Evolutionary conservation across 495 filamentous ascomycete genomes (phyloP), one percentile per base, ranked within the genome.

Genomic region (Gamarada debralockiae): DNA sequence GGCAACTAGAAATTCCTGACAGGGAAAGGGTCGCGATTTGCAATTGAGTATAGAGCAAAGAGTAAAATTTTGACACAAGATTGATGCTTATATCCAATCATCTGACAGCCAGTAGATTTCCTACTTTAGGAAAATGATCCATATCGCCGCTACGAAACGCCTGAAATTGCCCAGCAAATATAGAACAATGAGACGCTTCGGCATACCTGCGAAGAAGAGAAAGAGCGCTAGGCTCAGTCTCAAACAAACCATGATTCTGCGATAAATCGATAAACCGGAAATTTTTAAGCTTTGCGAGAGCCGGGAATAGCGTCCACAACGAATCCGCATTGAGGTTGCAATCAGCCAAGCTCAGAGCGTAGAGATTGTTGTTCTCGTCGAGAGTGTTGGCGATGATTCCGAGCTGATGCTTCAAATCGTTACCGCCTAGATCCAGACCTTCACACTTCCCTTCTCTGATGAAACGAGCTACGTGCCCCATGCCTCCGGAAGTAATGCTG

Each of bases 361-460:
- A 91, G 3, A 96, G 73, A 0, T 84, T 79, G 31, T 78, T 75
- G 3, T 83, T 74, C 12, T 69, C 67, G 8, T 63, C 52, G 33
- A 95, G 67, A 15, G 78, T 78, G 15, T 78, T 75, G 1, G 83
- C 79, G 31, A 98, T 67, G 25, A 83, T 70, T 39, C 78, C 75
- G n/a, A 96, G 70, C 53, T 84, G 76, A 25, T 90, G 81, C 53
- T 82, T 70, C 22, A 81, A 60, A 50, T 91, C 81, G 61, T 96
- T 97, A n/a, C 90, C 90, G 31, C 92, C 92, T n/a, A 98, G 68
- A 66, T 97, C 93, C 5, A 98, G 72, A 0, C 90, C 93, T 65
- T 95, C 88, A 56, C 92, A 98, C 37, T 82, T 74, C 0, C 85
- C 85, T 37, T 76, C 77, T 43, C 79, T 75, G 33, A 97, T 64